Evolutionary conservation across 129 eudicot species (phyloP), one percentile per base, ranked within the genome.

Genomic region (Pulicaria dysenterica): DNA sequence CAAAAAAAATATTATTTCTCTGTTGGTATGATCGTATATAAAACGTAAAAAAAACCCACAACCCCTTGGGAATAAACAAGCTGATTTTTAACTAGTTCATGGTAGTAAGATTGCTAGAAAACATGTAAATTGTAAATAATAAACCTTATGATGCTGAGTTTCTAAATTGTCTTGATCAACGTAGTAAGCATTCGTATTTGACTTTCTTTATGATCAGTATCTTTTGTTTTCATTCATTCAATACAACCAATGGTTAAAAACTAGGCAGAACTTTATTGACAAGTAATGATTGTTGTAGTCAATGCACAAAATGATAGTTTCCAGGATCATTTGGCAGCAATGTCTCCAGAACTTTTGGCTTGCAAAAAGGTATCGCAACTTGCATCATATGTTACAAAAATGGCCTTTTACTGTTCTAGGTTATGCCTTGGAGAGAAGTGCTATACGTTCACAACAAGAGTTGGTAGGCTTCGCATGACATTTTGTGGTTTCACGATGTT

Each of bases 281-380:
- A 34, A 31, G 45, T 43, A 51, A 50, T 53, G 40, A 37, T 51
- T 38, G 74, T 51, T 38, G 74, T 62, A 38, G 19, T 69, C 62
- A 69, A 38, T 51, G 50, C 6, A 39, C 51, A 8, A 47, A 46
- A 66, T 66, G 31, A 48, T 24, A 24, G 9, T 4, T 15, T 9
- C 10, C 6, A 51, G 61, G 73, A 68, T 15, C 36, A 68, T 8
- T 42, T 42, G 69, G 10, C 38, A 40, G 50, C 48, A 69, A 50
- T 40, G 24, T 38, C 16, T 50, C 4, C 24, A 14, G 3, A 40
- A 40, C 8, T 39, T 55, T 5, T 24, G 58, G 58, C 39, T 47
- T n/a, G 16, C 72, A 8, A 44, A 31, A 65, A 67, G 13, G n/a
- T 9, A 14, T 66, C 8, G 40, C 42, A 31, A 36, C 47, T 4